Evolutionary conservation across 2,329 filamentous ascomycete genomes (phyloP), one percentile per base, ranked within the genome.

Genomic region (Curvularia sp.): DNA sequence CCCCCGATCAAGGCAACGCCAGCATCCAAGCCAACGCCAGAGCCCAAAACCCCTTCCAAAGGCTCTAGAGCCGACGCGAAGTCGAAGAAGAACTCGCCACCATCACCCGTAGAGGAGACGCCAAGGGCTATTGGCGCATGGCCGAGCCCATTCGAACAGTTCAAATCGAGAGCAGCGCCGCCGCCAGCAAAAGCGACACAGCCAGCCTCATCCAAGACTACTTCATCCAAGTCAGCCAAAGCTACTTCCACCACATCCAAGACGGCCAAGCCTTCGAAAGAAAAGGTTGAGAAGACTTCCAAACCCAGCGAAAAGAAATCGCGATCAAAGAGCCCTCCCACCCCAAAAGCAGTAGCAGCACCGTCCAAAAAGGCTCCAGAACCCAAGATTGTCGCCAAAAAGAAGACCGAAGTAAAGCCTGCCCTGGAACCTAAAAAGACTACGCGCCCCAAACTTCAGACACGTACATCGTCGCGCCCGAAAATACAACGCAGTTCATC

Each of bases 301-400:
- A 55, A 46, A 18, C 28, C 55, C 3, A 53, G 33, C 41, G 53
- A 58, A 10, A 51, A 51, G 31, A 55, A 53, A 20, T 53, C 59
- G 38, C 64, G 57, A 49, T 31, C 60, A 57, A 64, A 48, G 28
- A 41, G 52, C 12, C 60, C 55, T 24, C 60, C 47, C 5, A 58
- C 42, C 35, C 10, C 49, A n/a, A 60, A 57, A 41, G 48, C 57
- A 24, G 48, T 56, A 28, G 49, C 33, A 15, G 41, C 60, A 15
- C 43, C 55, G 2, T 33, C 51, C 9, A 59, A 60, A 44, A 57
- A 52, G n/a, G 54, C 43, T 20, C 57, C 62, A 10, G 54, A 56
- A 26, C 54, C 43, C 26, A 58, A 55, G 47, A 1, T 12, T 13
- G 44, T 49, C 18, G 39, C 53, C 13, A 50, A 35, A 13, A 59